Evolutionary conservation across 1,284 basidiomycete species (phyloP).

Genomic region (Cerrena zonata): DNA sequence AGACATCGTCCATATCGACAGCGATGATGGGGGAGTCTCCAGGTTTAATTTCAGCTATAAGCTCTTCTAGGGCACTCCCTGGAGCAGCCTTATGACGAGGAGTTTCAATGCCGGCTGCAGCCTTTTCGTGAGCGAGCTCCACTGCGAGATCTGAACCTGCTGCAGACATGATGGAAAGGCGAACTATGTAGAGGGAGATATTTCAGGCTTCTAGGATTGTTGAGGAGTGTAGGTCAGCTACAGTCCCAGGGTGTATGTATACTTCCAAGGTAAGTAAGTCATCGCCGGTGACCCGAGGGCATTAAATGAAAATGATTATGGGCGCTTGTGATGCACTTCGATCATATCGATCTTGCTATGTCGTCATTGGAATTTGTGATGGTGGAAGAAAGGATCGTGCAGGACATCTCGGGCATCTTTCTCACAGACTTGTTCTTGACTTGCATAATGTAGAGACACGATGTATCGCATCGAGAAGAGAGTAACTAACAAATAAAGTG

Average conservation of each 20-base stretch:
- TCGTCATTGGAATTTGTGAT: background rate
- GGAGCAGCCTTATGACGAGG: slow-evolving; percentile 14
- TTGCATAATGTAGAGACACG: no score
- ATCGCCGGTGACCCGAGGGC: background rate
- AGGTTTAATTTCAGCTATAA: slow-evolving; percentile 5
- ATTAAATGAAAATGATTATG: background rate
- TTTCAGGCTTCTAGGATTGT: background rate
- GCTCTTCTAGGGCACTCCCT: slow-evolving; percentile 12
- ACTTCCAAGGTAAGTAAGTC: no score
- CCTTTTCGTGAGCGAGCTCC: slow-evolving; percentile 11
- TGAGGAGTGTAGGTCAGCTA: no score
- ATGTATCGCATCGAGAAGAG: no score
- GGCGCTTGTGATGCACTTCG: background rate
- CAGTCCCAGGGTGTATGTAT: no score
- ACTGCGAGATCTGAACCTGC: slow-evolving; percentile 16
- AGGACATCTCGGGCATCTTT: no score
- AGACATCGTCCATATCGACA: slow-evolving; percentile 74
- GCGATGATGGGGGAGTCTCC: slow-evolving; percentile 48
- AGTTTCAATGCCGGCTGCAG: slow-evolving; percentile 8
- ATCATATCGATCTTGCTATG: background rate
- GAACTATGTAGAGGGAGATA: background rate
- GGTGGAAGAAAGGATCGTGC: background rate
- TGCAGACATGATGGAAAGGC: slow-evolving; percentile 15
- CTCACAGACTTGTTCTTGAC: no score
- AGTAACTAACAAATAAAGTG: no score